Conservation (phyloP, 176 grass and related monocot species). For the Paspalum vaginatum region DNA sequence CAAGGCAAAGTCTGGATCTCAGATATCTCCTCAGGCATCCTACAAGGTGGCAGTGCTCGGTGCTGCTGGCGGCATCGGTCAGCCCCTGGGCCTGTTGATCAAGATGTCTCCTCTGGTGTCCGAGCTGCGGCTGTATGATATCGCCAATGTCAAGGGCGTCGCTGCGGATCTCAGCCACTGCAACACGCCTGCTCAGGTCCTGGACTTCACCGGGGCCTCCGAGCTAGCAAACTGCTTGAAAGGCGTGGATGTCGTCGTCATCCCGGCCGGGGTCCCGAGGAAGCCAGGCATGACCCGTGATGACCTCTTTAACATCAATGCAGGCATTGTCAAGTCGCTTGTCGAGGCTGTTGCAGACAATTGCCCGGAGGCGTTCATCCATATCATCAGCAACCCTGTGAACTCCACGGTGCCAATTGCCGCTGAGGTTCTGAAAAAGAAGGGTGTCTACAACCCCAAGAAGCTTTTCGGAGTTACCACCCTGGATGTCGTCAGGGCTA, state of each 20-base stretch:
- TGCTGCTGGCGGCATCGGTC: constrained; percentile 84
- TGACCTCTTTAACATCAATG: constrained; percentile 88
- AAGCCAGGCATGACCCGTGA: constrained; percentile 93
- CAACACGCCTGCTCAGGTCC: constrained; percentile 76
- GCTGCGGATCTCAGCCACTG: constrained; percentile 87
- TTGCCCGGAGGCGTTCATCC: constrained; percentile 72
- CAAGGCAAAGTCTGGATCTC: constrained; percentile 47
- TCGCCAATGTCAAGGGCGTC: constrained; percentile 91
- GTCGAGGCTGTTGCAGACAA: constrained; percentile 82
- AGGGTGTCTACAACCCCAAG: constrained; percentile 78
- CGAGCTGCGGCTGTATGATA: constrained; percentile 73
- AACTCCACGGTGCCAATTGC: constrained; percentile 85
- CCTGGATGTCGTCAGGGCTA: constrained; percentile 80
- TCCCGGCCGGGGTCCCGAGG: constrained; percentile 79
- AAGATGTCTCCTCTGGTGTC: constrained; percentile 92
- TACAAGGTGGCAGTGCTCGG: constrained; percentile 85
- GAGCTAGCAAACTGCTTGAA: constrained; percentile 77
- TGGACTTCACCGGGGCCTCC: constrained; percentile 65
- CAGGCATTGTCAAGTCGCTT: constrained; percentile 73
- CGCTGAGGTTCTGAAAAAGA: constrained; percentile 81
- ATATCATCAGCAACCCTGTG: constrained; percentile 92
- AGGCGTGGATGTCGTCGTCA: constrained; percentile 76
- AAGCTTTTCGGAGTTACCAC: constrained; percentile 80
- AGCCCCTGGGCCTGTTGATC: constrained; percentile 68
- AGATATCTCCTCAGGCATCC: constrained; percentile 57